Evolutionary conservation across 2,329 filamentous ascomycete genomes (phyloP).

Genomic region (Xylaria sp.): DNA sequence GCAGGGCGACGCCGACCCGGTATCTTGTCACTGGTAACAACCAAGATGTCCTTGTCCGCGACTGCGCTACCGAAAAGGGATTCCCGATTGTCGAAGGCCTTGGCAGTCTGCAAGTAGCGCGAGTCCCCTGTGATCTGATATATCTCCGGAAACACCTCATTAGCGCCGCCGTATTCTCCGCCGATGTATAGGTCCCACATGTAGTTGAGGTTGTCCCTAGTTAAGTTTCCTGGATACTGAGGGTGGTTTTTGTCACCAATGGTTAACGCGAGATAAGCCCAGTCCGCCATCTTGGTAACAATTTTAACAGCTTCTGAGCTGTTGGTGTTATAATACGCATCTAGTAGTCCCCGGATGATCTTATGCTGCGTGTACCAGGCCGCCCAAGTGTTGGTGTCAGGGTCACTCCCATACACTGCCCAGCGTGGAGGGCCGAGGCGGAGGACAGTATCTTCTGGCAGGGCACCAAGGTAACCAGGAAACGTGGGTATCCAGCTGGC

Average conservation of each 20-base stretch:
- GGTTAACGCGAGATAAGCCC: conserved; percentile 50
- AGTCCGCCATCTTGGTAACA: conserved; percentile 49
- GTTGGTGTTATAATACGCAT: conserved; percentile 52
- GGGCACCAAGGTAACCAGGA: conserved; percentile 49
- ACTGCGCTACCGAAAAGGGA: conserved; percentile 49
- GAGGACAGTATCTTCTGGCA: conserved; percentile 50
- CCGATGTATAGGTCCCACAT: conserved; percentile 52
- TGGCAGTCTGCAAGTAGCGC: conserved; percentile 47
- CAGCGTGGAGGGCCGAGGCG: conserved; percentile 50
- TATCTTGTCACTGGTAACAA: conserved; percentile 44
- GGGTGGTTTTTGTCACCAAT: conserved; percentile 50
- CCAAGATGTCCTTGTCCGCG: conserved; percentile 47
- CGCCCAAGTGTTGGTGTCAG: conserved; percentile 49
- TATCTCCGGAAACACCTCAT: conserved; percentile 51
- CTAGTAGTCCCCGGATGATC: conserved; percentile 50
- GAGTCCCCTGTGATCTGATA: conserved; percentile 48
- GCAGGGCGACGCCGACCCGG: conserved; percentile 47
- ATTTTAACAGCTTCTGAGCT: conserved; percentile 47
- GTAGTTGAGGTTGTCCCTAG: conserved; percentile 49
- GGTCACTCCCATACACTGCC: conserved; percentile 48
- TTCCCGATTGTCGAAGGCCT: conserved; percentile 49
- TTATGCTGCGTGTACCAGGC: conserved; percentile 52
- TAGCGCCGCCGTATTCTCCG: conserved; percentile 50
- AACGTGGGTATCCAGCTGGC: conserved; percentile 47
- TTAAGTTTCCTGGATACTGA: conserved; percentile 48